phyloP scores from a whole-genome alignment of 2,329 filamentous ascomycete genomes.

The Ophiostoma triangulosporum region DNA sequence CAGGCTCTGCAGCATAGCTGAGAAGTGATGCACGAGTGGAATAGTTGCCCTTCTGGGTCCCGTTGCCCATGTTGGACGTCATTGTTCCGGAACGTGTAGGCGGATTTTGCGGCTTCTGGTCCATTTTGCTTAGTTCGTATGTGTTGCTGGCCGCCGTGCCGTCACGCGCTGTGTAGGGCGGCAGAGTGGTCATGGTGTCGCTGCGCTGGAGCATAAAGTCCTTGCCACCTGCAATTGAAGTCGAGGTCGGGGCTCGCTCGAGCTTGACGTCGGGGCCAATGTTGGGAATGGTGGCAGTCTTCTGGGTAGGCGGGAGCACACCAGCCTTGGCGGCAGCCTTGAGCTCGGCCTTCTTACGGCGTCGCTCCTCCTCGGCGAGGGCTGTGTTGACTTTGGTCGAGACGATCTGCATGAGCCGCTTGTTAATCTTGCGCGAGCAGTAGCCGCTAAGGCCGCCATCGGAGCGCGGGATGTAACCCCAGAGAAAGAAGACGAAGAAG shows the following conservation, averaged over 20 bases:
- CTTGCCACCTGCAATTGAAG: not conserved
- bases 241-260: slow-evolving; percentile 34
- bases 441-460: slow-evolving; percentile 75
- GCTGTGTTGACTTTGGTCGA: slow-evolving; percentile 79
- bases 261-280: slow-evolving; percentile 33
- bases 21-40: slow-evolving; percentile 21
- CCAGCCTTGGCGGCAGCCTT: slow-evolving; percentile 41
- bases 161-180: slow-evolving; percentile 47
- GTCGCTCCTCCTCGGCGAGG: slow-evolving; percentile 61
- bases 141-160: slow-evolving; percentile 32
- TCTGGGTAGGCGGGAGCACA: slow-evolving; percentile 34
- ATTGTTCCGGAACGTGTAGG: slow-evolving; percentile 22
- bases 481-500: slow-evolving; percentile 80
- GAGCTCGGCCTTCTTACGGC: slow-evolving; percentile 36
- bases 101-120: slow-evolving; percentile 32
- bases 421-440: slow-evolving; percentile 85
- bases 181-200: slow-evolving; percentile 48
- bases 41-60: slow-evolving; percentile 12
- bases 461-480: slow-evolving; percentile 73
- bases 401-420: slow-evolving; percentile 71
- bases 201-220: slow-evolving; percentile 36
- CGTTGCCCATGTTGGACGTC: slow-evolving; percentile 13
- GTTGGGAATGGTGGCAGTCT: slow-evolving; percentile 54
- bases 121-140: slow-evolving; percentile 39
- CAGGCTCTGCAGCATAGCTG: slow-evolving; percentile 20